Base-by-base conservation (phyloP, 768 basidiomycete genomes). In the Mycena haematopus region DNA sequence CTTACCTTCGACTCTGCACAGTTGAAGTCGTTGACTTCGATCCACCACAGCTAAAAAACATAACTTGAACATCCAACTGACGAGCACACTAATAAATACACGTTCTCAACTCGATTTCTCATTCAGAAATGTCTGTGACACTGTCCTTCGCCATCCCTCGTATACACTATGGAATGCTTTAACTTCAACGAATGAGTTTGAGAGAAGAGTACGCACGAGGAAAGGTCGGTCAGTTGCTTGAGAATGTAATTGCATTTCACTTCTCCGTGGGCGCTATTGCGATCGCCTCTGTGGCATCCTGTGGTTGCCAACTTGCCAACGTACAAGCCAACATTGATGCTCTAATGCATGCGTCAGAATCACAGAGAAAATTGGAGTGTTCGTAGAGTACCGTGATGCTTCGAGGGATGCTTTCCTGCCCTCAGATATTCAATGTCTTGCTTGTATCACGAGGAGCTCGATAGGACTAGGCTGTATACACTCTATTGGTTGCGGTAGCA, bases 281-380 rank as follows among this genome's bases (percentile, higher is more conserved):
- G 51, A 96, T 76, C 0, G 95, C 91, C 73, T 96, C 94, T 13
- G 82, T 73, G 1, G 93, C 87, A 70, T 96, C 95, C 74, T 94
- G 31, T 90, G 85, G 74, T 93, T 93, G 0, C 91, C 87, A 17
- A 82, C 78, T 56, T 81, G 82, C 3, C 82, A 84, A 17, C 86
- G n/a, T n/a, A n/a, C 86, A 55, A 80, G 69, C n/a, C n/a, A 60
- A 88, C 85, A 54, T 71, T 83, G 62, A 87, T 82, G 75, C 80
- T 81, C 78, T 80, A 44, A 71, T 44, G 19, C 27, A n/a, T 29
- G 8, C 2, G 8, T 42, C n/a, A 42, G 2, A 42, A 42, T 19
- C n/a, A n/a, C n/a, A n/a, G n/a, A n/a, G n/a, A n/a, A n/a, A n/a
- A n/a, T n/a, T n/a, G n/a, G n/a, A n/a, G n/a, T n/a, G n/a, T n/a